Evolutionary conservation across 495 filamentous ascomycete species (phyloP), one percentile per base, ranked within the genome.

Genomic region (Penicillium cinerascens): DNA sequence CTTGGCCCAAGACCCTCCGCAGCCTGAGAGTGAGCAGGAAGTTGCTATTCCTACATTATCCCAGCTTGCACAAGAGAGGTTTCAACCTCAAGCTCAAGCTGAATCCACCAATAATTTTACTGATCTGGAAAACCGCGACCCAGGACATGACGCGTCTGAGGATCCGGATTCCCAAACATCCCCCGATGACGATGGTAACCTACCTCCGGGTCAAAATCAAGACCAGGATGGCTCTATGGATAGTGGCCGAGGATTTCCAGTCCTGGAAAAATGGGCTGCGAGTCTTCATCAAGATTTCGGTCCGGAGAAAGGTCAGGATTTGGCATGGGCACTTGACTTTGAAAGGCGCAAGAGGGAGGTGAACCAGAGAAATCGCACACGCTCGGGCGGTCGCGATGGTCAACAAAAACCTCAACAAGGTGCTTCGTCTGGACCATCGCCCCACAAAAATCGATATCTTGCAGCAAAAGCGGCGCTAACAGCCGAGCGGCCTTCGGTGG

Each of bases 211-310:
- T 15, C 25, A 50, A 2, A 17, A 27, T 21, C 26, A 21, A 13
- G 11, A 42, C 10, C 23, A 36, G 20, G 13, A 29, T 17, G 29
- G 29, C 1, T 46, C 57, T 2, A 54, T 65, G 42, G 52, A 63
- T 13, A 69, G 54, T 46, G 61, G 67, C 6, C 60, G 60, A 38
- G 68, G 65, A 15, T 64, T 65, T 27, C 70, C 68, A 3, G 67
- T 73, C 22, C 65, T 74, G n/a, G 73, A 75, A 36, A 60, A 64
- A 46, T 74, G 71, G 72, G 69, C 72, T 0, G 55, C 69, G 18
- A 64, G 52, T 21, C 56, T 75, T n/a, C 67, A 71, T 16, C 52
- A 58, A 38, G 60, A 47, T 6, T 55, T 64, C 17, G 51, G 51
- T 10, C 2, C 50, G 2, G 48, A 33, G 10, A 3, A 41, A 16